phyloP scores from a whole-genome alignment of 768 basidiomycete species.

The Tylopilus vinaceipallidus region DNA sequence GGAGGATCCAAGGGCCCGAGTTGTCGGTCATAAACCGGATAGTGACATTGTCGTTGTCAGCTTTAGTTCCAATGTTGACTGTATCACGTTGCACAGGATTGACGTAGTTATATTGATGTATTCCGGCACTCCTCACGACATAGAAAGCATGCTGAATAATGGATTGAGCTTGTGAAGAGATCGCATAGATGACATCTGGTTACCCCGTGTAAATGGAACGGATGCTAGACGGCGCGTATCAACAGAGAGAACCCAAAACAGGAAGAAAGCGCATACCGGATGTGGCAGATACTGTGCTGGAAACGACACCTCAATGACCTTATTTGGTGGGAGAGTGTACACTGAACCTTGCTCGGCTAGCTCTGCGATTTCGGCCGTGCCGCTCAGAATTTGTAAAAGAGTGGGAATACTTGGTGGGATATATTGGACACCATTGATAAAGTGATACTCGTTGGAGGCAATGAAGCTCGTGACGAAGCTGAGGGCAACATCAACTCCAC shows the following conservation, averaged over 20 bases:
- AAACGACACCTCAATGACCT: constrained; percentile 43
- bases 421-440: constrained; percentile 37
- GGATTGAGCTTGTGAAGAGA: not conserved
- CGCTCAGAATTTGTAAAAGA: constrained; percentile 45
- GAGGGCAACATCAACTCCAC: constrained; percentile 41
- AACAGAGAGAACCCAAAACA: not conserved
- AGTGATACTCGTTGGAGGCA: constrained; percentile 22
- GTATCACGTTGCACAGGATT: constrained; percentile 59
- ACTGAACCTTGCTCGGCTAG: constrained; percentile 42
- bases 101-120: constrained; percentile 37
- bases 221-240: constrained; percentile 32
- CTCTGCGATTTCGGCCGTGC: constrained; percentile 31
- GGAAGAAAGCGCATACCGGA: constrained; percentile 30
- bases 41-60: constrained; percentile 48
- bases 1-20: constrained; percentile 59
- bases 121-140: constrained; percentile 42
- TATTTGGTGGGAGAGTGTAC: constrained; percentile 43
- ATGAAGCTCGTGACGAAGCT: constrained; percentile 36
- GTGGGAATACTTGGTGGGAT: constrained; percentile 41
- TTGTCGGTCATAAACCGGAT: constrained; percentile 70
- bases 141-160: constrained; percentile 41
- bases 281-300: constrained; percentile 15
- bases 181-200: constrained; percentile 8
- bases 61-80: constrained; percentile 33
- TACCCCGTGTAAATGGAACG: constrained; percentile 48